phyloP scores from a whole-genome alignment of 1,139 yeast genomes.

The Suhomyces ambrosiae region DNA sequence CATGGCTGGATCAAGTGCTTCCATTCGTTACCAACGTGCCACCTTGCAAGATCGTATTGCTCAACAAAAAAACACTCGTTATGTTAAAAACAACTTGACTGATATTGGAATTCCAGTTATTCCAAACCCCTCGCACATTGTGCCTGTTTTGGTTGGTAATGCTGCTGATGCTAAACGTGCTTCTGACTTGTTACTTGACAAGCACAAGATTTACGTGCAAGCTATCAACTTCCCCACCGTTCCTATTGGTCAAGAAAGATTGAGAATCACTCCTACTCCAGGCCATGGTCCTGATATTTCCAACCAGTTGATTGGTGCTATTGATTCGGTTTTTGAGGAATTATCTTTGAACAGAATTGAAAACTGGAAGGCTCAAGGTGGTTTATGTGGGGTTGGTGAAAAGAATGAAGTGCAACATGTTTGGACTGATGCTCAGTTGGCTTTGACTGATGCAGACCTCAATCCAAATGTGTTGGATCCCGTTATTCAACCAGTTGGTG shows the following conservation, averaged over 20 bases:
- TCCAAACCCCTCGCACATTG: conserved; percentile 97
- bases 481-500: conserved; percentile 58
- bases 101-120: conserved; percentile 87
- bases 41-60: conserved; percentile 76
- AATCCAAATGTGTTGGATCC: conserved; percentile 68
- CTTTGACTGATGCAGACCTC: conserved; percentile 60
- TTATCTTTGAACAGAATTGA: conserved; percentile 71
- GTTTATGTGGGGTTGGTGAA: conserved; percentile 86
- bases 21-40: conserved; percentile 81
- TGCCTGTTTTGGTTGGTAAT: conserved; percentile 92
- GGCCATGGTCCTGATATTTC: conserved; percentile 83
- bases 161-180: conserved; percentile 92
- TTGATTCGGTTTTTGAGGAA: conserved; percentile 78
- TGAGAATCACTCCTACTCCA: conserved; percentile 97
- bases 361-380: conserved; percentile 82
- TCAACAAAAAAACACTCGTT: conserved; percentile 85
- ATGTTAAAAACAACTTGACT: conserved; percentile 73
- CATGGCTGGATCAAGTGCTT: conserved; percentile 92
- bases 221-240: conserved; percentile 99
- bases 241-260: conserved; percentile 91
- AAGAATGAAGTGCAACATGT: conserved; percentile 51
- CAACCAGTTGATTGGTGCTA: conserved; percentile 72
- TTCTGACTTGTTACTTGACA: conserved; percentile 80
- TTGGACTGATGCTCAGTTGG: conserved; percentile 85
- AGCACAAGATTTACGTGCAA: conserved; percentile 90